phyloP scores from a whole-genome alignment of 805 yeast genomes.

The Lipomyces anomalus region DNA sequence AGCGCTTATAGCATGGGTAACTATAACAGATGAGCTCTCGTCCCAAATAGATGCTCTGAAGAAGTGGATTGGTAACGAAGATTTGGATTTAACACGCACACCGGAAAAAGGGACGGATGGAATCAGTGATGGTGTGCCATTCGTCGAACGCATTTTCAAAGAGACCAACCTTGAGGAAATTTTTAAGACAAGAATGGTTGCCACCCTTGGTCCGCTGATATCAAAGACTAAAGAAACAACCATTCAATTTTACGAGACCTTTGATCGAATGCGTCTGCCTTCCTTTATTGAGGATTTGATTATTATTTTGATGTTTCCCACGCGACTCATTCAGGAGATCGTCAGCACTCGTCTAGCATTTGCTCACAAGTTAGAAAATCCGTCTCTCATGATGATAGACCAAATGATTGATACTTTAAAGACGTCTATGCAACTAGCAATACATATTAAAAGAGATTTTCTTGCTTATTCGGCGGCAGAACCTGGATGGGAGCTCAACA shows the following conservation, averaged over 20 bases:
- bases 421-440: constrained; percentile 66
- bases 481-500: constrained; percentile 66
- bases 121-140: constrained; percentile 59
- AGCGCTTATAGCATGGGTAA: constrained; percentile 78
- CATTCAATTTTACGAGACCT: constrained; percentile 53
- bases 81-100: constrained; percentile 52
- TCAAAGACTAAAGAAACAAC: constrained; percentile 72
- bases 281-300: constrained; percentile 61
- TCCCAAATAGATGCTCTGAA: constrained; percentile 56
- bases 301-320: constrained; percentile 66
- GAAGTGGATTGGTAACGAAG: constrained; percentile 81
- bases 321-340: constrained; percentile 71
- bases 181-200: constrained; percentile 62
- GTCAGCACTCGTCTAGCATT: constrained; percentile 67
- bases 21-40: constrained; percentile 63
- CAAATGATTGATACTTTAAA: constrained; percentile 85
- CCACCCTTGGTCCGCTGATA: constrained; percentile 73
- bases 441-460: constrained; percentile 65
- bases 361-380: constrained; percentile 71
- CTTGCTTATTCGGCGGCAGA: constrained; percentile 48
- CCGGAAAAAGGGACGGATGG: constrained; percentile 31
- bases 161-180: constrained; percentile 46
- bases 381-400: constrained; percentile 94
- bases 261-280: constrained; percentile 67
- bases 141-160: constrained; percentile 78